Base-by-base conservation (phyloP, 169 alveolate genomes). In the Eimeria acervulina region DNA sequence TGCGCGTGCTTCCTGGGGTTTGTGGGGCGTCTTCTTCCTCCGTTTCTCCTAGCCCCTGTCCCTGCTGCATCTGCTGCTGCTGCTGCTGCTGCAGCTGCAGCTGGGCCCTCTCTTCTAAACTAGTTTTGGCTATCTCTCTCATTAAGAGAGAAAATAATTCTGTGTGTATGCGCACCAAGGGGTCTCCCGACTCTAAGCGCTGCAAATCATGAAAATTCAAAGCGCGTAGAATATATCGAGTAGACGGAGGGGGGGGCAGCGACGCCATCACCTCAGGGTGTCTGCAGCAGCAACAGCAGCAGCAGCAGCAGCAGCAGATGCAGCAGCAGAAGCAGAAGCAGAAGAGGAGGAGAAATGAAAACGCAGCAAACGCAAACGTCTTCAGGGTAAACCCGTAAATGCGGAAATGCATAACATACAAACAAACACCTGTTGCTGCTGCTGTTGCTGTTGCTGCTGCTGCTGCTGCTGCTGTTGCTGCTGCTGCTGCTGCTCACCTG, bases 201-300 rank as follows among this genome's bases (percentile, higher is more conserved):
- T 98, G 98, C 66, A 98, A 92, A 81, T 98, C 98, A 74, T 97
- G 97, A 98, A 98, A 97, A 94, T 96, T 97, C 59, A 72, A 23
- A 7, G 95, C 95, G 66, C 76, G 44, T 90, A 91, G 42, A 84
- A 91, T 85, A n/a, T 42, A 83, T 52, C 76, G 74, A 31, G 66
- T 91, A 44, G 74, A 72, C 44, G 95, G 95, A 88, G 74, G 95
- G 42, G 95, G 95, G n/a, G 95, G 95, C 95, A 91, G 74, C 17
- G 63, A 74, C 6, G 23, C 80, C 95, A 91, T 91, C 95, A 47
- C 68, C 80, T 91, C 95, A 28, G 95, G 95, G 66, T 91, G 76
- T 40, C 94, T 85, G 93, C 66, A 83, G 44, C 23, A 42, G 44
- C 80, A 68, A 68, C n/a, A n/a, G n/a, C n/a, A n/a, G 36, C 80